phyloP scores from a whole-genome alignment of 495 filamentous ascomycete genomes.

The Penicillium nucicola region DNA sequence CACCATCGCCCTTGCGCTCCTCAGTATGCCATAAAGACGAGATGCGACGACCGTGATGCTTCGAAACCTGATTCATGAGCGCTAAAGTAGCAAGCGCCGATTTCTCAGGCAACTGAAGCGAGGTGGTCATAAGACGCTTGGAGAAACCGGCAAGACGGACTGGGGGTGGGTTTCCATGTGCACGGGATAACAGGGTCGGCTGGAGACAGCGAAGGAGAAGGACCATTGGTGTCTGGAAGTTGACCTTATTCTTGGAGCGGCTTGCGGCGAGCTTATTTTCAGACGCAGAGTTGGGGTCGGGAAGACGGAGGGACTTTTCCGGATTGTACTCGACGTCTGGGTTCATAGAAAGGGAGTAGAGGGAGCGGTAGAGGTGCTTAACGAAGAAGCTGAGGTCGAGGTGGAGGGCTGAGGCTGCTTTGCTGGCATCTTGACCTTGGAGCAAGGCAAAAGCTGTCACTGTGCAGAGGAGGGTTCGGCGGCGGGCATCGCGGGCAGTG shows the following conservation, averaged over 20 bases:
- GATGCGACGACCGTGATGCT: conserved; percentile 67
- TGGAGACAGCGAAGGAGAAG: conserved; percentile 83
- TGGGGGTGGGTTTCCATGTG: conserved; percentile 61
- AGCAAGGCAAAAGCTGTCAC: conserved; percentile 93
- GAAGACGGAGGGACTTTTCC: conserved; percentile 73
- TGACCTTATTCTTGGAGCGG: conserved; percentile 63
- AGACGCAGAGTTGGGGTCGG: conserved; percentile 59
- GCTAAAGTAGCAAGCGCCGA: conserved; percentile 72
- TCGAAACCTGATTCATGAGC: conserved; percentile 69
- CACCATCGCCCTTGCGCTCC: conserved; percentile 82
- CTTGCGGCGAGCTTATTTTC: conserved; percentile 18
- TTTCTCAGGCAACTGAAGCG: conserved; percentile 87
- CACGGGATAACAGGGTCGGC: conserved; percentile 57
- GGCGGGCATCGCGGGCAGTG: conserved; percentile 60
- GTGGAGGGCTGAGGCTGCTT: conserved; percentile 63
- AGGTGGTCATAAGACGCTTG: conserved; percentile 81
- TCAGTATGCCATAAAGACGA: conserved; percentile 78
- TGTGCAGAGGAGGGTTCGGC: conserved; percentile 89
- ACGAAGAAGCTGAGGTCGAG: conserved; percentile 95
- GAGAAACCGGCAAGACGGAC: conserved; percentile 82
- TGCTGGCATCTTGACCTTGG: conserved; percentile 75
- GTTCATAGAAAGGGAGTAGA: conserved; percentile 72
- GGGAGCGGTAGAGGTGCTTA: conserved; percentile 81
- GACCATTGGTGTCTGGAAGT: conserved; percentile 88
- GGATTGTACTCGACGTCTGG: conserved; percentile 80